Evolutionary conservation across 2,329 filamentous ascomycete genomes (phyloP).

Genomic region (Dothistroma septosporum): DNA sequence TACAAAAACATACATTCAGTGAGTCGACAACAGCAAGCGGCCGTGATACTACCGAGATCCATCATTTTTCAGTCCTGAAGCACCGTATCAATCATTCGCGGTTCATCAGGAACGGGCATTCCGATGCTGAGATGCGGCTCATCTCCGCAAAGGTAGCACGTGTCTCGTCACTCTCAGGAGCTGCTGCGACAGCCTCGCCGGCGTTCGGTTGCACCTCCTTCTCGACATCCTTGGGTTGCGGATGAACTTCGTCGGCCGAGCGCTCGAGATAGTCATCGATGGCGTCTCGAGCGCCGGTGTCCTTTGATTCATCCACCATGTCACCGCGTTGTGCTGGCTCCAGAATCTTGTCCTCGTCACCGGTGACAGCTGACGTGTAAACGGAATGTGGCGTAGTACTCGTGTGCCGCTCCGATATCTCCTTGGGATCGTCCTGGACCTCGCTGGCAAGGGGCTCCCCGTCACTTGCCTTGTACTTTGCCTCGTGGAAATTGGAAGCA

Average conservation of each 20-base stretch:
- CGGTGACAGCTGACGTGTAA: constrained; percentile 26
- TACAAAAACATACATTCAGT: neutral
- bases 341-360: constrained; percentile 16
- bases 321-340: constrained; percentile 8
- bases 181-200: constrained; percentile 37
- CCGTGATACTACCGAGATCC: neutral
- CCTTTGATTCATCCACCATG: constrained; percentile 24
- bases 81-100: constrained; percentile 27
- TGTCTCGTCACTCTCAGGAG: constrained; percentile 32
- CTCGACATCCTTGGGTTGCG: constrained; percentile 34
- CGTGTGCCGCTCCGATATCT: neutral
- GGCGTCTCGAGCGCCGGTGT: constrained; percentile 24
- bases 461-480: constrained; percentile 6
- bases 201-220: constrained; percentile 29
- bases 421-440: constrained; percentile 1
- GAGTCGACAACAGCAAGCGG: neutral
- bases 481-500: constrained; percentile 22
- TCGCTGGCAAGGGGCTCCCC: constrained; percentile 4
- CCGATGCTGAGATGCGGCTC: constrained; percentile 29
- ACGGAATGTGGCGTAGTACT: constrained; percentile 14
- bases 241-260: constrained; percentile 32
- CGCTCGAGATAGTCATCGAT: constrained; percentile 33
- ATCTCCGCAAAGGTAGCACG: constrained; percentile 38
- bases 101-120: constrained; percentile 40
- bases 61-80: neutral